phyloP scores from a whole-genome alignment of 345 rosid genomes.

The Diplotaxis tenuifolia region DNA sequence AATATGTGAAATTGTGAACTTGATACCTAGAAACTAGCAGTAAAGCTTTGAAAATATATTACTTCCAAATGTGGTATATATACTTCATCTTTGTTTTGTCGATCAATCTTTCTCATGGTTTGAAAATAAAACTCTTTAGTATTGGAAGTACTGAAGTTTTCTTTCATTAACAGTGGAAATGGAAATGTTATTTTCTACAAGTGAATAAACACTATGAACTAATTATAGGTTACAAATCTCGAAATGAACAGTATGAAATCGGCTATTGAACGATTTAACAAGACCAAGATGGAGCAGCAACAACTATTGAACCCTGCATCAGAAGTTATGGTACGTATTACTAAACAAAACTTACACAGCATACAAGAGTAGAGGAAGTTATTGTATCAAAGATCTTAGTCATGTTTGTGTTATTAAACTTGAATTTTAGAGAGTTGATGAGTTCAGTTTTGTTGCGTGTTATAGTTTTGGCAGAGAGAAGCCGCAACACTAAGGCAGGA shows the following conservation, averaged over 20 bases:
- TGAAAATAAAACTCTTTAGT: neutral
- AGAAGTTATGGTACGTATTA: constrained; percentile 57
- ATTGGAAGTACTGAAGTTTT: neutral
- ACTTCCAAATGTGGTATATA: neutral
- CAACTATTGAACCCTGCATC: constrained; percentile 51
- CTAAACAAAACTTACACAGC: neutral
- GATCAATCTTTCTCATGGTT: neutral
- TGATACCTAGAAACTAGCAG: constrained; percentile 2
- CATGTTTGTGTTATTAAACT: constrained; percentile 10
- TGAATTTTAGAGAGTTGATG: constrained; percentile 19
- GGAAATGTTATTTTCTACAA: neutral
- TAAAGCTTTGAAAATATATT: constrained; percentile 1
- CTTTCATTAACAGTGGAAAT: neutral
- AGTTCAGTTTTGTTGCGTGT: neutral
- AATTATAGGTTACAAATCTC: neutral
- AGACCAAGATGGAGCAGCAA: constrained; percentile 54
- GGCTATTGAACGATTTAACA: constrained; percentile 56
- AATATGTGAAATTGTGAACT: constrained; percentile 4
- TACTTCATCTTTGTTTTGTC: neutral
- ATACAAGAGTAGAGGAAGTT: neutral
- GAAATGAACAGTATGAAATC: constrained; percentile 57
- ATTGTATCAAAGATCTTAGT: constrained; percentile 1
- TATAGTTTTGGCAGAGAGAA: constrained; percentile 70
- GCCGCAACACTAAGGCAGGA: constrained; percentile 53
- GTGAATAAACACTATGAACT: neutral